Conservation (phyloP, 176 grass and related monocot species). For the Musa schizocarpa region DNA sequence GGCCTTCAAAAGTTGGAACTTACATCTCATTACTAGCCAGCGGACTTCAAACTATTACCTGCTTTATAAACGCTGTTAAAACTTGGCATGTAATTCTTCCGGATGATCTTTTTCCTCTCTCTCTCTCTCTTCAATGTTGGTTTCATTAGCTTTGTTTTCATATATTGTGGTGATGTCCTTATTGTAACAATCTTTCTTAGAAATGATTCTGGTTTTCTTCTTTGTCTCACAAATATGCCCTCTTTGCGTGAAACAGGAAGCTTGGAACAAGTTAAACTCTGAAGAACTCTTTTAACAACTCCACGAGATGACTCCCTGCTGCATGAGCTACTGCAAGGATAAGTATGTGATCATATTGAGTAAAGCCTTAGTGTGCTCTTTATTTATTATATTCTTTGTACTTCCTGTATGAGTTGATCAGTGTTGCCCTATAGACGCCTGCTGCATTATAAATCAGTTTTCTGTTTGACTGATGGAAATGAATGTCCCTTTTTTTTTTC, state of each 20-base stretch:
- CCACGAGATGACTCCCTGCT: not conserved
- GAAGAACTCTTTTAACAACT: constrained; percentile 5
- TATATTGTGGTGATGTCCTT: too few relatives aligned
- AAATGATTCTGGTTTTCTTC: not conserved
- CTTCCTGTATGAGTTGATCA: not conserved
- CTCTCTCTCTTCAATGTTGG: too few relatives aligned
- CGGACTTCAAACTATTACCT: too few relatives aligned
- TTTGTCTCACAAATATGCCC: not conserved
- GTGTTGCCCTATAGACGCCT: not conserved
- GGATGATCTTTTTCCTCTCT: too few relatives aligned
- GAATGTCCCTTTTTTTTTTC: not conserved
- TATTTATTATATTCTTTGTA: not conserved
- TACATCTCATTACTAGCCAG: too few relatives aligned
- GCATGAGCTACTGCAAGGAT: not conserved
- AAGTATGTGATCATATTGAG: not conserved
- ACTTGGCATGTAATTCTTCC: too few relatives aligned
- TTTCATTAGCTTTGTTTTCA: too few relatives aligned
- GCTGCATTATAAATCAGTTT: not conserved
- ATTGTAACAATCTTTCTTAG: too few relatives aligned
- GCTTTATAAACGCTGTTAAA: too few relatives aligned
- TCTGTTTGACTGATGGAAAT: not conserved
- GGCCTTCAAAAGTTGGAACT: too few relatives aligned
- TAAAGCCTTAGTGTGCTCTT: too few relatives aligned
- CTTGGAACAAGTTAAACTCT: constrained; percentile 10
- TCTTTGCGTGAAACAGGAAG: constrained; percentile 1